Conservation (phyloP, 768 basidiomycete species). For the Boletus barrowsii region DNA sequence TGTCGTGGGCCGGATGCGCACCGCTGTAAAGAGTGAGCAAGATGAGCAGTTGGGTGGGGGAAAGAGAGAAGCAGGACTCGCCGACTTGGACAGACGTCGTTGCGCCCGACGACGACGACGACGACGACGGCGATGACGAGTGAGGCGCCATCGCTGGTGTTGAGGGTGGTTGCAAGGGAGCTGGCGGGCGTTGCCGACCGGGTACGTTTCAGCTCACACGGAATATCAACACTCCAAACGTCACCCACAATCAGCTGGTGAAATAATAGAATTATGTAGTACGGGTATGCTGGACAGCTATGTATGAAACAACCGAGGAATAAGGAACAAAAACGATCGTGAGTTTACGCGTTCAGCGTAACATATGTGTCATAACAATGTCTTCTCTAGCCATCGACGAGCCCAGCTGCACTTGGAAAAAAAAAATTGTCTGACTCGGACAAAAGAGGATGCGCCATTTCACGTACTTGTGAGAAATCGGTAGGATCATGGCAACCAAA, state of each 20-base stretch:
- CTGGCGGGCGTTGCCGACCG: slow-evolving; percentile 29
- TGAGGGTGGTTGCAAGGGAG: slow-evolving; percentile 25
- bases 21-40: slow-evolving; percentile 45
- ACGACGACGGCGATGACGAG: slow-evolving; percentile 60
- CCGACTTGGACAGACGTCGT: slow-evolving; percentile 94
- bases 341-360: slow-evolving; percentile 19
- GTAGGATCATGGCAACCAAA: slow-evolving; percentile 52
- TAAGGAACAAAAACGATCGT: slow-evolving; percentile 31
- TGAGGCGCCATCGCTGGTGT: slow-evolving; percentile 64
- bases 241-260: slow-evolving; percentile 3
- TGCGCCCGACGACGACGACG: slow-evolving; percentile 54
- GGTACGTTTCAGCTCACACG: slow-evolving; percentile 25
- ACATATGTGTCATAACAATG: slow-evolving; percentile 24
- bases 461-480: slow-evolving; percentile 5
- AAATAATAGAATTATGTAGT: slow-evolving; percentile 33
- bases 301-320: slow-evolving; percentile 17
- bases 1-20: slow-evolving; percentile 88
- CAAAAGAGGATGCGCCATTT: slow-evolving; percentile 14
- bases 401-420: background rate
- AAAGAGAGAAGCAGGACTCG: slow-evolving; percentile 39
- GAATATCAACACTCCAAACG: background rate
- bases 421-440: slow-evolving; percentile 11
- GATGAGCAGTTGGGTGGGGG: background rate
- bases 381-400: slow-evolving; percentile 1
- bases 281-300: slow-evolving; percentile 31